Base-by-base conservation (phyloP, 768 basidiomycete genomes). In the Rhodotorula babjevae region DNA sequence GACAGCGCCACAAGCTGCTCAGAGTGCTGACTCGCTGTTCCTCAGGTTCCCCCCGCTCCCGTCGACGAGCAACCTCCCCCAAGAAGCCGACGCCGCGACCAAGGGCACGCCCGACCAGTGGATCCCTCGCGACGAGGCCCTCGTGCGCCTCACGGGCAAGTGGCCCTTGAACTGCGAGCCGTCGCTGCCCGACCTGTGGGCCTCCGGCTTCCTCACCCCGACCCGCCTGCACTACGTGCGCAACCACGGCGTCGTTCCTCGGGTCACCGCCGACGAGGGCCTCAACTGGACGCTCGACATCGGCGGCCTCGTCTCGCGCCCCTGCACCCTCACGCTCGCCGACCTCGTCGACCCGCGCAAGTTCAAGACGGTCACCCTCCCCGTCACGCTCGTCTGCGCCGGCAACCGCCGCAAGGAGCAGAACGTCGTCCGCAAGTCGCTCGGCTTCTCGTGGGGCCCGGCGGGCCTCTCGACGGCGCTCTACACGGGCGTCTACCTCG, bases 371-470 rank as follows among this genome's bases (percentile, higher is more conserved):
- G 84, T 87, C 12, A 88, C 87, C 0, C 71, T 87, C 8, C 87
- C 87, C 8, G 82, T 88, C 29, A 88, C 87, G 0, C 78, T 88
- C 19, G 85, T 86, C 7, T 88, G 87, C 72, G 87, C 87, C 3
- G 87, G 87, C 3, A 88, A 88, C 77, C 80, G 87, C 4, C 81
- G 87, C 40, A 88, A 87, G 77, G 87, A 89, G 75, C 87, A 88
- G 77, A 89, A 89, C 74, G 80, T 87, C 59, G 80, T 85, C 61
- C n/a, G 65, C 9, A 46, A 64, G 33, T n/a, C 44, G 1, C 33
- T 52, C 40, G 64, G 72, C 7, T 79, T 79, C 70, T 73, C 73
- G 58, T 78, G 76, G 77, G 75, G 77, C 53, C 60, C 79, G 23
- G 76, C 58, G 19, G 76, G 71, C 4, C 80, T 84, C 27, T 84